These are phyloP conservation scores for Rugonectria rugulosa DNA, from an alignment of 2,329 filamentous ascomycete genomes.

Conservation along the genomic window DNA sequence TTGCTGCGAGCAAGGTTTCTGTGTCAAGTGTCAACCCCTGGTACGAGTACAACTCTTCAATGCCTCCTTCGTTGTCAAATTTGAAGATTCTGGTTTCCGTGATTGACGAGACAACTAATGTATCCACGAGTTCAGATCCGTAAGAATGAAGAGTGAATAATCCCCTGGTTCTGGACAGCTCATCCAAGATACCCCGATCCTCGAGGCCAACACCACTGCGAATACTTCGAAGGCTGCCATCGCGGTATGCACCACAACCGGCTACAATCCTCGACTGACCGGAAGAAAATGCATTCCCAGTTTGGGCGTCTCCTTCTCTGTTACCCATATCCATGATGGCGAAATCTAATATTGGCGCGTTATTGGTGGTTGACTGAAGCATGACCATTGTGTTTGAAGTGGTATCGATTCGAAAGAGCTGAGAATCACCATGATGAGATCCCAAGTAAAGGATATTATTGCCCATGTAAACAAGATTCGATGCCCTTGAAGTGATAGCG, in stretches of 20 bases:
- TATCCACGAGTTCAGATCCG: constrained; percentile 65
- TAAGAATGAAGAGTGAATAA: constrained; percentile 73
- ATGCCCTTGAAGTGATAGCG: constrained; percentile 73
- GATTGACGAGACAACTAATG: constrained; percentile 80
- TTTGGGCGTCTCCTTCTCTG: constrained; percentile 75
- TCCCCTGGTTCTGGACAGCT: constrained; percentile 76
- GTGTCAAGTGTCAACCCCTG: constrained; percentile 73
- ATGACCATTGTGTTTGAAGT: constrained; percentile 61
- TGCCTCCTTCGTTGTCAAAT: constrained; percentile 76
- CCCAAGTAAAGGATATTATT: constrained; percentile 81
- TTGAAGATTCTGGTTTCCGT: constrained; percentile 84
- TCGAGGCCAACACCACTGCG: constrained; percentile 93
- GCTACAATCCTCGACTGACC: constrained; percentile 94
- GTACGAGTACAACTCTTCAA: constrained; percentile 86
- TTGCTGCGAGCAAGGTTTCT: constrained; percentile 75
- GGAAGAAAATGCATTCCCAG: constrained; percentile 89
- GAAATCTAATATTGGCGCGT: constrained; percentile 92
- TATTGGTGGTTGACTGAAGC: constrained; percentile 75
- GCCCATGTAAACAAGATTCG: constrained; percentile 79
- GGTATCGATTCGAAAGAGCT: constrained; percentile 71
- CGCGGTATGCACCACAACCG: constrained; percentile 87
- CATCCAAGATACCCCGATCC: constrained; percentile 81
- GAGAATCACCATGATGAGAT: constrained; percentile 92
- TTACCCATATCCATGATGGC: constrained; percentile 96
- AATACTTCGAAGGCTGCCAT: constrained; percentile 88